phyloP scores from a whole-genome alignment of 73 alveolate species.

The Paramecium bursaria region DNA sequence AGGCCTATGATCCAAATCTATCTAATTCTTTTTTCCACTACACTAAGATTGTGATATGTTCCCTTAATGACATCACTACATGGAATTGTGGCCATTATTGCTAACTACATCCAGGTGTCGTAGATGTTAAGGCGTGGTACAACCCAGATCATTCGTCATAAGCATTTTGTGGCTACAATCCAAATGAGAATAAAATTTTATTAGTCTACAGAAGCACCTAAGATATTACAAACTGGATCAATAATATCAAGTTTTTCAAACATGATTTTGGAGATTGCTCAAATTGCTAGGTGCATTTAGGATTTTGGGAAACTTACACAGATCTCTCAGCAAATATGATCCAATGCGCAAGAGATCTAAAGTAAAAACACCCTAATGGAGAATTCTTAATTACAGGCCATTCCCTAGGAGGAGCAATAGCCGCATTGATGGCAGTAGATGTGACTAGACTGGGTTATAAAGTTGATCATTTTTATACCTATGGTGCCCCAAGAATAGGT shows the following conservation, averaged over 20 bases:
- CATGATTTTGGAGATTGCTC: constrained; percentile 52
- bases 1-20: too few relatives aligned
- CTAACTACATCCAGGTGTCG: constrained; percentile 57
- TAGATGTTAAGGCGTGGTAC: constrained; percentile 59
- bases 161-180: constrained; percentile 60
- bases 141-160: constrained; percentile 58
- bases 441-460: constrained; percentile 25
- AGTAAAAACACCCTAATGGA: constrained; percentile 48
- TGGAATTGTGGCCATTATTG: constrained; percentile 68
- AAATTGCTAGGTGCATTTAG: constrained; percentile 63
- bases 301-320: constrained; percentile 65
- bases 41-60: constrained; percentile 25
- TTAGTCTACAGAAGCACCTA: constrained; percentile 62
- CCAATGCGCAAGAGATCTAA: constrained; percentile 24
- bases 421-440: constrained; percentile 60
- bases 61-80: constrained; percentile 29
- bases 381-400: constrained; percentile 64
- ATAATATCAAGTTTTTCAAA: constrained; percentile 51
- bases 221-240: constrained; percentile 37
- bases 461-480: constrained; percentile 59
- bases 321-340: constrained; percentile 51
- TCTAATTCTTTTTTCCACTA: not conserved
- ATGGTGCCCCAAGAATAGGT: constrained; percentile 68
- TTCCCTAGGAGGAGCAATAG: constrained; percentile 72
- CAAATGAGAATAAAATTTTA: constrained; percentile 41